Evolutionary conservation across 495 filamentous ascomycete genomes (phyloP).

Genomic region (Talaromyces liani): DNA sequence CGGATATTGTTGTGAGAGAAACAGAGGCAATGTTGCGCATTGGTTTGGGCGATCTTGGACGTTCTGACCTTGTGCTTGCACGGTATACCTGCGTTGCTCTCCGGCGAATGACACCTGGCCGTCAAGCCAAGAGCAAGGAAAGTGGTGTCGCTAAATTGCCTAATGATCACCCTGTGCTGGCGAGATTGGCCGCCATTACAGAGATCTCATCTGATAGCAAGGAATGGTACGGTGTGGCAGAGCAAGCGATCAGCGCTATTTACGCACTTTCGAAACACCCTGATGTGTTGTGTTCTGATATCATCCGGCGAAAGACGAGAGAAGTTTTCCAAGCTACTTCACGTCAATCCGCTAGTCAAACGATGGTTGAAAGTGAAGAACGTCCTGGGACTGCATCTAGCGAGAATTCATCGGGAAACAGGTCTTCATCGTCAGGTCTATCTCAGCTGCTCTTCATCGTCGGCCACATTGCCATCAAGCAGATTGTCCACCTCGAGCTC

Average conservation of each 20-base stretch:
- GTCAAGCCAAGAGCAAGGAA: constrained; percentile 64
- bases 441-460: constrained; percentile 94
- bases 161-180: constrained; percentile 85
- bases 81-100: constrained; percentile 94
- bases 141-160: constrained; percentile 69
- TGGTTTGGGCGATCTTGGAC: constrained; percentile 73
- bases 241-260: constrained; percentile 93
- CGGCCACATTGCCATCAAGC: constrained; percentile 94
- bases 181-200: constrained; percentile 70
- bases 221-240: constrained; percentile 96
- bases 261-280: constrained; percentile 93
- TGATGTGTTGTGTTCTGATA: constrained; percentile 87
- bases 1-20: constrained; percentile 86
- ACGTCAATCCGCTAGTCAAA: constrained; percentile 25
- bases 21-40: constrained; percentile 90
- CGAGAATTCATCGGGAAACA: constrained; percentile 24
- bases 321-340: constrained; percentile 57
- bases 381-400: constrained; percentile 36
- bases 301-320: constrained; percentile 79
- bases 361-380: constrained; percentile 31
- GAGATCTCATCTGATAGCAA: constrained; percentile 82
- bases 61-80: constrained; percentile 76
- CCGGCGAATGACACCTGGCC: constrained; percentile 77
- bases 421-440: constrained; percentile 56
- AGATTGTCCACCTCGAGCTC: constrained; percentile 98